Conservation (phyloP, 2,329 filamentous ascomycete species). For the Amylocarpus encephaloides region DNA sequence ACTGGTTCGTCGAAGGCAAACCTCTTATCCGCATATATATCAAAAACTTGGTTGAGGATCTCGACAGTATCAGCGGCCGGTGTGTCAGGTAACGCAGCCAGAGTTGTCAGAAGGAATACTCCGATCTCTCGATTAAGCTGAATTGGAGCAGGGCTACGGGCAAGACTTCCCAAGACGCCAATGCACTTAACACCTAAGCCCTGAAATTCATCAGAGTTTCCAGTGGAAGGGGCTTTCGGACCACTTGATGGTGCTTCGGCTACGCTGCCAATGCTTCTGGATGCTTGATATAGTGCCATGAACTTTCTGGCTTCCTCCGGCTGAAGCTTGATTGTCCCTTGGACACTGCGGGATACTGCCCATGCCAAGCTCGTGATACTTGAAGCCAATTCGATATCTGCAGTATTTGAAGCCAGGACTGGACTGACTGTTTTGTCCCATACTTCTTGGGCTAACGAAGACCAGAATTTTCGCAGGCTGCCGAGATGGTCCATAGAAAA, state of each 20-base stretch:
- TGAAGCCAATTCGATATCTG: conserved; percentile 54
- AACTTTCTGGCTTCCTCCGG: conserved; percentile 55
- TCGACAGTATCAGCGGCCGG: conserved; percentile 55
- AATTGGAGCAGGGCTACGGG: conserved; percentile 46
- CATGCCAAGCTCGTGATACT: conserved; percentile 59
- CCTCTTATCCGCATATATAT: conserved; percentile 59
- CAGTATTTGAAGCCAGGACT: conserved; percentile 54
- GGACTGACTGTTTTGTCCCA: conserved; percentile 52
- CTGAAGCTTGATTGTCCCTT: conserved; percentile 42
- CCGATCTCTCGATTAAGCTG: conserved; percentile 56
- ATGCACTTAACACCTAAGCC: conserved; percentile 59
- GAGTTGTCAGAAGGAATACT: conserved; percentile 52
- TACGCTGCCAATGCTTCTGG: conserved; percentile 34
- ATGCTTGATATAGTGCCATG: conserved; percentile 58
- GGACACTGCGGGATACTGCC: conserved; percentile 54
- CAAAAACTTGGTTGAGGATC: conserved; percentile 60
- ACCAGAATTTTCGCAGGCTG: conserved; percentile 48
- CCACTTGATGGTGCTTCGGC: conserved; percentile 18
- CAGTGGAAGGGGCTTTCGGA: conserved; percentile 11
- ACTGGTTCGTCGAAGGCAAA: conserved; percentile 53
- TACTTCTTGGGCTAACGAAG: conserved; percentile 45
- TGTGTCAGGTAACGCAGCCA: conserved; percentile 46
- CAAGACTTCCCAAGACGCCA: conserved; percentile 59
- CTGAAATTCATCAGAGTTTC: conserved; percentile 45
- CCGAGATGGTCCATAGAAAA: conserved; percentile 47